These are phyloP conservation scores for Coffea humblotiana DNA, from an alignment of 305 asterid genomes.

Conservation along the genomic window DNA sequence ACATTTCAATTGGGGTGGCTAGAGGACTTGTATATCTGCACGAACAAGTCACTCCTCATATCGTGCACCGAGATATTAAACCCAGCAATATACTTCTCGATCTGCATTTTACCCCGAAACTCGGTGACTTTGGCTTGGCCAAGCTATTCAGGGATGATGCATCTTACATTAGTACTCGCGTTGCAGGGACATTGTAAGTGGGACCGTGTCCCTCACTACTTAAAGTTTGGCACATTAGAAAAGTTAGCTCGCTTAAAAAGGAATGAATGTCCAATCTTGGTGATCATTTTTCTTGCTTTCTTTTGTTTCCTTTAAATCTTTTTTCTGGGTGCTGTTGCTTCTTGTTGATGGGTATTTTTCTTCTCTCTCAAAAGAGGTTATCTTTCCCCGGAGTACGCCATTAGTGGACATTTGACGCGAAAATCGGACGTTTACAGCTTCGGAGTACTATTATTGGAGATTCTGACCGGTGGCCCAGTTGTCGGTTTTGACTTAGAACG, in stretches of 20 bases:
- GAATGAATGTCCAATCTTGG: background rate
- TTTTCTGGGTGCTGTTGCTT: constrained; percentile 18
- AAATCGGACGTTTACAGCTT: constrained; percentile 86
- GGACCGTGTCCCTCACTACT: background rate
- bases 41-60: constrained; percentile 61
- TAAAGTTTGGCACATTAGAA: background rate
- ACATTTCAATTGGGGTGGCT: constrained; percentile 56
- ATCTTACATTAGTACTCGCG: constrained; percentile 74
- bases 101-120: constrained; percentile 54
- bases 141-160: constrained; percentile 53
- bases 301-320: background rate
- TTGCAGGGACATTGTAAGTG: constrained; percentile 85
- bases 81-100: constrained; percentile 78
- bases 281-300: background rate
- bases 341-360: constrained; percentile 7
- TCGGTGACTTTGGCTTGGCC: constrained; percentile 84
- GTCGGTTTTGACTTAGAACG: constrained; percentile 54
- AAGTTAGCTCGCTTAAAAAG: background rate
- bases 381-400: constrained; percentile 84
- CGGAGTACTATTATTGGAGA: constrained; percentile 72
- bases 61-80: constrained; percentile 78
- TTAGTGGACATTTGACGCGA: constrained; percentile 71
- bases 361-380: constrained; percentile 53
- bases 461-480: constrained; percentile 56
- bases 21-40: constrained; percentile 68